Evolutionary conservation across 2,329 filamentous ascomycete species (phyloP).

Genomic region (Diaporthe citriasiana): DNA sequence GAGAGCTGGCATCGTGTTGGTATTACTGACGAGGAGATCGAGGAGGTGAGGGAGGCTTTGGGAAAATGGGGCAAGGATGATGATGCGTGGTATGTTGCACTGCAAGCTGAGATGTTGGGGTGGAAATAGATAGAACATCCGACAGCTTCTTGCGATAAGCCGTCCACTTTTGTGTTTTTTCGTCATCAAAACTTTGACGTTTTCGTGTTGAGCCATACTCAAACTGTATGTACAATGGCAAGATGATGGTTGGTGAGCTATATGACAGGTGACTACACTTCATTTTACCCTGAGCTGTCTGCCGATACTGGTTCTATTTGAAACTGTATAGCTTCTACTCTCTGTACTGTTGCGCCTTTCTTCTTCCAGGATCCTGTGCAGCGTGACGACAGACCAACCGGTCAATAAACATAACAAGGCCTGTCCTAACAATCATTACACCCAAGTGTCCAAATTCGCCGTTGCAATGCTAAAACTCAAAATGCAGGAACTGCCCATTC

Average conservation of each 20-base stretch:
- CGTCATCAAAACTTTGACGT: not conserved
- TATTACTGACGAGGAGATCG: slow-evolving; percentile 53
- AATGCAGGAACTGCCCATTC: slow-evolving; percentile 25
- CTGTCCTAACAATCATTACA: not conserved
- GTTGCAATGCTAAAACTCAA: slow-evolving; percentile 21
- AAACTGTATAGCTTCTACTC: not conserved
- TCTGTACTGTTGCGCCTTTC: slow-evolving; percentile 9
- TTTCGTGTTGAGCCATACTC: not conserved
- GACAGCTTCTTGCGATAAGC: not conserved
- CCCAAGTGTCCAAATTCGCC: slow-evolving; percentile 13
- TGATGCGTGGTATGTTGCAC: slow-evolving; percentile 54
- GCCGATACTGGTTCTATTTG: not conserved
- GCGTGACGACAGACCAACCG: not conserved
- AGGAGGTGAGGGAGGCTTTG: slow-evolving; percentile 50
- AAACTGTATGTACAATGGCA: not conserved
- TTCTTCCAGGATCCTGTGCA: slow-evolving; percentile 14
- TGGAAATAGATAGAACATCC: slow-evolving; percentile 54
- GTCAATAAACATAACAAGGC: not conserved
- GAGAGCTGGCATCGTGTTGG: slow-evolving; percentile 55
- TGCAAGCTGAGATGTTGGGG: slow-evolving; percentile 56
- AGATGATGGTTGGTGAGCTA: not conserved
- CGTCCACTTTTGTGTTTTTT: not conserved
- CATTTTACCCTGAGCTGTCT: not conserved
- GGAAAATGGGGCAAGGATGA: slow-evolving; percentile 53
- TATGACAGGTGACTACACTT: not conserved